Evolutionary conservation across 108 stramenopile species (phyloP).

Genomic region (Skeletonema marinoi): DNA sequence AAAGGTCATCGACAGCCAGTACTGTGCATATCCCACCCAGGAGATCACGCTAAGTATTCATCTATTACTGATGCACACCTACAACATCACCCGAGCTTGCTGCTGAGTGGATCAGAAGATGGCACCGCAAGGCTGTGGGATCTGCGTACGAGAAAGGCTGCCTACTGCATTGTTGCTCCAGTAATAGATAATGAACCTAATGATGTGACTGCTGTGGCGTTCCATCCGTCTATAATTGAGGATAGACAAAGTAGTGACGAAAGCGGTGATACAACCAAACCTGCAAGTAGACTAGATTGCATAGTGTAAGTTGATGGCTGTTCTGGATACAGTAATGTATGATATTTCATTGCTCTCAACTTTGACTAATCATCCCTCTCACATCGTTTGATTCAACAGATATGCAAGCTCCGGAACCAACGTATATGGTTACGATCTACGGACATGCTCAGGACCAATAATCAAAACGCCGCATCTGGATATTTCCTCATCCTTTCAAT

Average conservation of each 20-base stretch:
- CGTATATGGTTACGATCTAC: constrained; percentile 44
- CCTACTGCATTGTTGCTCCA: constrained; percentile 52
- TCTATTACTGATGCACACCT: background rate
- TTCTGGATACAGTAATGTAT: background rate
- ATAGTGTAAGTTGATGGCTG: constrained; percentile 26
- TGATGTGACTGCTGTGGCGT: constrained; percentile 68
- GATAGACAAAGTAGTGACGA: constrained; percentile 6
- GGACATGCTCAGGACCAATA: constrained; percentile 23
- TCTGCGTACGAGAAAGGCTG: constrained; percentile 46
- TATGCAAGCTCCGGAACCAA: constrained; percentile 21
- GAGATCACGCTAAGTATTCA: constrained; percentile 6
- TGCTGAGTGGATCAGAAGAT: constrained; percentile 85
- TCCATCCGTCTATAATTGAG: constrained; percentile 45
- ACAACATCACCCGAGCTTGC: constrained; percentile 30
- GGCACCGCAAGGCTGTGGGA: constrained; percentile 83
- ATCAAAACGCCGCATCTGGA: constrained; percentile 37
- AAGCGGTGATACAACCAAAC: background rate
- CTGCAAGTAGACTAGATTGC: constrained; percentile 12
- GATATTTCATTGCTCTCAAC: background rate
- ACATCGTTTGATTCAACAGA: background rate
- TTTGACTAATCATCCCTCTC: background rate
- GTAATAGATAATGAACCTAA: constrained; percentile 5
- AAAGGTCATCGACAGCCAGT: constrained; percentile 43
- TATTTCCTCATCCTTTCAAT: constrained; percentile 30
- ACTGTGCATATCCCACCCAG: constrained; percentile 45